Base-by-base conservation (phyloP, 148 eudicot genomes). In the Diospyros lotus region DNA sequence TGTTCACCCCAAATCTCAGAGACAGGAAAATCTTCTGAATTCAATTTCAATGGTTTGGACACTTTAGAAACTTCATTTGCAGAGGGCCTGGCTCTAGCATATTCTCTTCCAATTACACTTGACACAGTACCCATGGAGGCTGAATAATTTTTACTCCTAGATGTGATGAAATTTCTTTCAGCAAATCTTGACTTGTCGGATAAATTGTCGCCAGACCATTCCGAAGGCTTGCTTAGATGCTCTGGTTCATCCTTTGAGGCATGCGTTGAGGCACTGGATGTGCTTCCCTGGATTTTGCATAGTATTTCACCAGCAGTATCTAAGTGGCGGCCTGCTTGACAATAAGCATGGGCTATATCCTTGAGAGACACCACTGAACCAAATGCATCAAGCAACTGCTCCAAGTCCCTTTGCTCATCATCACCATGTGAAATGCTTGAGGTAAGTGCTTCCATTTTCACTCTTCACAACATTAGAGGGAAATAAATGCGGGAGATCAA, bases 321-420 rank as follows among this genome's bases (percentile, higher is more conserved):
- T 66, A 86, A 54, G 75, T 90, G 50, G 50, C 77, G 78, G 41
- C 84, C 87, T 73, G 94, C 83, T 80, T 83, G 81, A 58, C 82
- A 77, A 77, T 89, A 92, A 61, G 92, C 93, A 51, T 86, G 78
- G 64, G 88, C 79, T 69, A 92, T 88, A 70, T 80, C 87, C 66
- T 89, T 79, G 0, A 88, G 86, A 28, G 92, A 88, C 63, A 88
- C 85, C 40, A 82, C 65, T 13, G 92, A 85, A 64, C 91, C 90
- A 82, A 92, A 92, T 11, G 89, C 86, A 59, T 92, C 88, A 73
- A 84, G 85, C 79, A 92, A 81, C 53, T 58, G 75, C 48, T 90
- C 82, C 59, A 92, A 80, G 75, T 92, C 93, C 73, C 80, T 77
- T 13, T 58, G 5, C 44, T 83, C 83, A 12, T 65, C 83, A 71